Conservation (phyloP, 2,329 filamentous ascomycete species). For the Calycina herbarum region DNA sequence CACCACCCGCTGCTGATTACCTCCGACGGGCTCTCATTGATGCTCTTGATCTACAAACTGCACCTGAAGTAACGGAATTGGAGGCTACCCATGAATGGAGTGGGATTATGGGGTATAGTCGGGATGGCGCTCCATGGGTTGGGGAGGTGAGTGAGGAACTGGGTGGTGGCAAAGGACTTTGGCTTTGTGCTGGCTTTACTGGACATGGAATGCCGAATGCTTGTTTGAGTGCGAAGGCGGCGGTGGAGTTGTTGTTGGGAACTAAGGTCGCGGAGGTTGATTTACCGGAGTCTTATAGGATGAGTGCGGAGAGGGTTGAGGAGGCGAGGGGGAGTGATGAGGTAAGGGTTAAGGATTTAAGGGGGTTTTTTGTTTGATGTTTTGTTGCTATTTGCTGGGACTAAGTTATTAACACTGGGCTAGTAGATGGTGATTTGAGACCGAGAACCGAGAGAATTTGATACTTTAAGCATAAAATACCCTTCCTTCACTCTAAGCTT, state of each 20-base stretch:
- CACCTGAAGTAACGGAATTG: conserved; percentile 43
- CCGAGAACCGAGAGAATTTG: too few relatives aligned
- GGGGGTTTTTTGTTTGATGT: conserved; percentile 17
- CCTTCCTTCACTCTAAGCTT: too few relatives aligned
- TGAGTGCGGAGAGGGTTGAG: conserved; percentile 28
- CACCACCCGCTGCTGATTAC: conserved; percentile 43
- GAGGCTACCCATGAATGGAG: conserved; percentile 61
- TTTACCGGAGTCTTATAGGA: conserved; percentile 45
- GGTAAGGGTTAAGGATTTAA: conserved; percentile 31
- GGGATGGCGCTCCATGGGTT: conserved; percentile 70
- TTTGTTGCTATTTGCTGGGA: not conserved
- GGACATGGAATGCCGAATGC: conserved; percentile 78
- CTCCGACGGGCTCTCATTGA: conserved; percentile 31
- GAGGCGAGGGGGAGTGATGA: conserved; percentile 29
- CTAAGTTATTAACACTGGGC: too few relatives aligned
- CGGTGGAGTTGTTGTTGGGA: conserved; percentile 58
- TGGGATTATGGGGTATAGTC: conserved; percentile 75
- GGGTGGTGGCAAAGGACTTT: conserved; percentile 57
- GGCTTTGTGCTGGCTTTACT: conserved; percentile 66
- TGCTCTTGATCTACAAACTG: conserved; percentile 32
- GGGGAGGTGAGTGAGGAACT: conserved; percentile 59
- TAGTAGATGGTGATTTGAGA: too few relatives aligned
- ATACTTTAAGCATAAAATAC: too few relatives aligned
- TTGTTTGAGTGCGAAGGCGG: conserved; percentile 63
- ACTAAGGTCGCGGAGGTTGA: conserved; percentile 42